Evolutionary conservation across 2,329 filamentous ascomycete genomes (phyloP), one percentile per base, ranked within the genome.

Genomic region (Pyrenochaeta sp.): DNA sequence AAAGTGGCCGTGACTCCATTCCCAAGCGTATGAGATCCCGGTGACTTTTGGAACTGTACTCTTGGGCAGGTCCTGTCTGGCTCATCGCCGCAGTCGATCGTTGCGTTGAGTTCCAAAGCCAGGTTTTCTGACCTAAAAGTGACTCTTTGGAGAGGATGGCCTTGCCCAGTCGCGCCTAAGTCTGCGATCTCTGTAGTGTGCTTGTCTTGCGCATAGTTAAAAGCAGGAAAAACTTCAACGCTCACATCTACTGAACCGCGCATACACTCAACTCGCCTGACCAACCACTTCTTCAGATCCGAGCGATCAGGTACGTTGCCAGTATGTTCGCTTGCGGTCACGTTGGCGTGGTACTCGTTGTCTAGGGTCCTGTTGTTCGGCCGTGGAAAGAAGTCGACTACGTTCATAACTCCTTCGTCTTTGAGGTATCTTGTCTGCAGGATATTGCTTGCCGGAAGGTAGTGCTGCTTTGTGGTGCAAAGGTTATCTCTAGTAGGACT

Each of bases 401-500:
- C 74, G 54, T 91, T 89, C 10, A 90, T 85, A 0, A 92, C 90
- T 0, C 90, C 91, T 54, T 90, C 86, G 66, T 93, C 90, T 62
- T 90, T 86, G 62, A 92, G 89, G 74, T 90, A 92, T n/a, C 90
- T 84, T 1, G 91, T 93, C 73, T 92, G 88, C 2, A 93, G 80
- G 58, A 93, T 89, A 67, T 91, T 92, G 47, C 88, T 89, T 9
- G 88, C 90, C 0, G 90, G 90, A 2, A 92, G 82, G 68, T 93
- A 93, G 71, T 91, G 88, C 77, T 93, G 90, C 74, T 93, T 93
- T 36, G 87, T 91, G 2, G 89, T 91, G 67, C 83, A 88, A 6
- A 79, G 79, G 27, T 84, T 72, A 9, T 81, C 75, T 1, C 78
- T 65, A 2, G 83, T 82, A 24, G 81, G 80, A 13, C 63, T 69